These are phyloP conservation scores for Tausonia pullulans DNA, from an alignment of 1,284 basidiomycete genomes.

Conservation along the genomic window DNA sequence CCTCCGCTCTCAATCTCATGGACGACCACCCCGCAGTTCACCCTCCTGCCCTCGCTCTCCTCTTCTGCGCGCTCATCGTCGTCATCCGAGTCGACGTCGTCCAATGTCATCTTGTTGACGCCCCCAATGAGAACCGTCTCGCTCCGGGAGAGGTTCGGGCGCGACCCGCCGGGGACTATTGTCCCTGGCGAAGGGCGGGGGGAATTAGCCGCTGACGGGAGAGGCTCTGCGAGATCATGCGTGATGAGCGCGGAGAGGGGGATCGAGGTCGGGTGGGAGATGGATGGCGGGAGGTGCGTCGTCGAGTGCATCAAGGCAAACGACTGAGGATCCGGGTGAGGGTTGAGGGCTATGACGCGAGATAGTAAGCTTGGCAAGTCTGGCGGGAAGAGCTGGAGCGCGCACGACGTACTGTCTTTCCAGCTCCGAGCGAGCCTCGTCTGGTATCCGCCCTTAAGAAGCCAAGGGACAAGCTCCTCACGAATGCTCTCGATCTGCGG, in stretches of 20 bases:
- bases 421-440: conserved; percentile 28
- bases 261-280: conserved; percentile 15
- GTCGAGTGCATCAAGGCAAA: conserved; percentile 33
- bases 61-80: conserved; percentile 11
- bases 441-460: conserved; percentile 68
- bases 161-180: not conserved
- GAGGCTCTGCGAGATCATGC: not conserved
- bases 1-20: conserved; percentile 45
- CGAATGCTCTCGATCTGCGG: conserved; percentile 57
- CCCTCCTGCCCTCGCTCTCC: conserved; percentile 5
- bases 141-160: conserved; percentile 1
- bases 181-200: not conserved
- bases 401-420: conserved; percentile 26
- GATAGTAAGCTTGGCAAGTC: not conserved
- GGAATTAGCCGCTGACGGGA: not conserved
- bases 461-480: conserved; percentile 80
- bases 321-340: conserved; percentile 30
- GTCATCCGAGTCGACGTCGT: conserved; percentile 10
- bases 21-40: conserved; percentile 18
- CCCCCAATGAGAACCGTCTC: conserved; percentile 3
- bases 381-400: not conserved
- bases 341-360: conserved; percentile 27
- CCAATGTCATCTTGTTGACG: not conserved
- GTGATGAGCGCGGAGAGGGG: not conserved
- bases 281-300: conserved; percentile 20